These are phyloP conservation scores for Xylaria sp. DNA, from an alignment of 2,329 filamentous ascomycete genomes.

Conservation along the genomic window DNA sequence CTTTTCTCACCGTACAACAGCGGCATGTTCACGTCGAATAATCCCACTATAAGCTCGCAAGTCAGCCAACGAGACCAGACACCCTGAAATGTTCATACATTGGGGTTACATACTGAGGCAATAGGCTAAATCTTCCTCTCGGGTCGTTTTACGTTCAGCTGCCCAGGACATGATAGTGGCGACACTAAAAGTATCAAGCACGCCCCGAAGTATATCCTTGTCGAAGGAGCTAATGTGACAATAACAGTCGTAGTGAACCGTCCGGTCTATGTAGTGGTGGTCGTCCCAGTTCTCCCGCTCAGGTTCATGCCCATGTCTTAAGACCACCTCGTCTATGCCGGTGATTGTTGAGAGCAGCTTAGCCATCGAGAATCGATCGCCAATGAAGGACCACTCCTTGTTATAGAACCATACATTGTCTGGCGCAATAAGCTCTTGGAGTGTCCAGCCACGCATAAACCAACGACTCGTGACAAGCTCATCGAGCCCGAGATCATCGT, in stretches of 20 bases:
- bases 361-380: conserved; percentile 22
- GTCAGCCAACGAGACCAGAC: conserved; percentile 2
- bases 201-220: background rate
- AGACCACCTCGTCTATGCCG: conserved; percentile 4
- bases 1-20: conserved; percentile 26
- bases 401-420: conserved; percentile 29
- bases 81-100: too few species aligned
- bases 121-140: conserved; percentile 30
- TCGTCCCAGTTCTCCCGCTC: background rate
- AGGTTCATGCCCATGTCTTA: conserved; percentile 16
- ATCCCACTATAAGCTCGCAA: conserved; percentile 8
- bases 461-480: background rate
- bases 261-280: background rate
- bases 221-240: conserved; percentile 5
- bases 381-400: conserved; percentile 15
- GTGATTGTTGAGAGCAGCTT: conserved; percentile 4
- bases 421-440: conserved; percentile 33
- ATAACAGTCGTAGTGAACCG: background rate
- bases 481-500: conserved; percentile 11
- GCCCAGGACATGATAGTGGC: conserved; percentile 28
- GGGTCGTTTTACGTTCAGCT: conserved; percentile 19
- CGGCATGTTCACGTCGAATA: conserved; percentile 34
- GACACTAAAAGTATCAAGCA: conserved; percentile 13
- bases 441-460: conserved; percentile 29
- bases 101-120: conserved; percentile 22